A percentile compares a stretch with the other conserved stretches of the same genome.
Evolutionary conservation across 164 flowering plant species (phyloP).

Genomic region (Cinnamomum chago): DNA sequence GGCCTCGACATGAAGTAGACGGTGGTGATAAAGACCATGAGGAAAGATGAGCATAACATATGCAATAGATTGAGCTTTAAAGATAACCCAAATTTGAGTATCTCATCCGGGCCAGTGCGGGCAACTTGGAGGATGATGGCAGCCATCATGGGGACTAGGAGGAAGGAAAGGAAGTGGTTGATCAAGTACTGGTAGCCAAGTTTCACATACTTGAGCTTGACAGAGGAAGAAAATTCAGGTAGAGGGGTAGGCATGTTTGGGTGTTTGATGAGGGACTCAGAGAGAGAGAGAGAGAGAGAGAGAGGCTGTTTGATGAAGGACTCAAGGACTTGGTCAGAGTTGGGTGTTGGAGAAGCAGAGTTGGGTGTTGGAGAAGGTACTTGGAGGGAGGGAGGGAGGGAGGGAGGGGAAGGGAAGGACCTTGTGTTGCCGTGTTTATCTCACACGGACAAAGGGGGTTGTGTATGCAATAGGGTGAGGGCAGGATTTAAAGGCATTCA

Average conservation of each 20-base stretch:
- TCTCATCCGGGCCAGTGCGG: constrained; percentile 20
- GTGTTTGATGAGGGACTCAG: not conserved
- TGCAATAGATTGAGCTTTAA: constrained; percentile 18
- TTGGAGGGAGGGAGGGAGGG: too few species aligned
- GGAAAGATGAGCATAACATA: constrained; percentile 18
- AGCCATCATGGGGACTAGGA: constrained; percentile 22
- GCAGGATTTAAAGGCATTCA: not conserved
- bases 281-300: too few species aligned
- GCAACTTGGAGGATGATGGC: constrained; percentile 7
- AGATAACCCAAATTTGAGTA: constrained; percentile 10
- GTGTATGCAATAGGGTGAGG: too few species aligned
- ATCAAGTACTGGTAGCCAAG: constrained; percentile 30
- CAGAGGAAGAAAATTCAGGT: constrained; percentile 8
- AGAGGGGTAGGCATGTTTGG: not conserved
- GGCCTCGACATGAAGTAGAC: constrained; percentile 39
- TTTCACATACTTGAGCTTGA: constrained; percentile 31
- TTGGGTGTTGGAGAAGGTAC: too few species aligned
- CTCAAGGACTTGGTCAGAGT: too few species aligned
- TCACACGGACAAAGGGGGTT: too few species aligned
- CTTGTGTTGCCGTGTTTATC: not conserved
- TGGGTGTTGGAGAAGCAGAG: too few species aligned
- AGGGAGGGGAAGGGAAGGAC: too few species aligned
- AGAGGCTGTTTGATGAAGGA: too few species aligned
- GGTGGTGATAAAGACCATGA: constrained; percentile 23
- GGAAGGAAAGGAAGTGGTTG: constrained; percentile 26